Percentiles rank a stretch among this genome's conserved stretches.
Conservation (phyloP, 2,329 filamentous ascomycete species). For the Cladophialophora carrionii region DNA sequence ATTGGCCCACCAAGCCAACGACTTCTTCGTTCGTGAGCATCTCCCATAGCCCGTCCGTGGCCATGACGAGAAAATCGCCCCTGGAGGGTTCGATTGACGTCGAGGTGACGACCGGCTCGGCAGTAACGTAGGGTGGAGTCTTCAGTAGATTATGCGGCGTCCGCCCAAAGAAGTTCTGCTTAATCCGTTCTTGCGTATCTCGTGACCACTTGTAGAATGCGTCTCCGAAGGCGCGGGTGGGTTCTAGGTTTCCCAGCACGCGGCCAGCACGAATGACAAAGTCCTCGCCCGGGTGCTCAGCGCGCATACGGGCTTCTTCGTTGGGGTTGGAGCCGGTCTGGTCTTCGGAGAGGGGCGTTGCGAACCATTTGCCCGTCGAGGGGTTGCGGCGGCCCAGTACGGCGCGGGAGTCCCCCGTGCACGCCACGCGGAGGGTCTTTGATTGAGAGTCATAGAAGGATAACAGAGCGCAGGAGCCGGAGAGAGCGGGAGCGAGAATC, state of each 20-base stretch:
- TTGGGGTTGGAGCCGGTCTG: conserved; percentile 89
- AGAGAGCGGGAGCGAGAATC: conserved; percentile 86
- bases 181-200: conserved; percentile 80
- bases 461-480: conserved; percentile 93
- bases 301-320: conserved; percentile 79
- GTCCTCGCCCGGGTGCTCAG: conserved; percentile 80
- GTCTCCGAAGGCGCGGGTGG: conserved; percentile 92
- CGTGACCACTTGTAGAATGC: conserved; percentile 95
- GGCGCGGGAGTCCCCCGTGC: conserved; percentile 93
- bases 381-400: conserved; percentile 78
- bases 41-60: conserved; percentile 96
- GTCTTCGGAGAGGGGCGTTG: conserved; percentile 85
- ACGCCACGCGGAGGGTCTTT: conserved; percentile 88
- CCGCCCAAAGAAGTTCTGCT: conserved; percentile 83
- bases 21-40: conserved; percentile 99
- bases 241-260: conserved; percentile 88
- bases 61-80: conserved; percentile 94
- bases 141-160: conserved; percentile 75
- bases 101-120: conserved; percentile 90
- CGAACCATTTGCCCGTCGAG: conserved; percentile 84
- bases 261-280: conserved; percentile 86
- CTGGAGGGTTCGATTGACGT: conserved; percentile 87
- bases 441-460: conserved; percentile 92
- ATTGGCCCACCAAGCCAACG: conserved; percentile 92
- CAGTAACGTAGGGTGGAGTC: conserved; percentile 95